Evolutionary conservation across 2,329 filamentous ascomycete species (phyloP).

Genomic region (Sclerotinia glacialis): DNA sequence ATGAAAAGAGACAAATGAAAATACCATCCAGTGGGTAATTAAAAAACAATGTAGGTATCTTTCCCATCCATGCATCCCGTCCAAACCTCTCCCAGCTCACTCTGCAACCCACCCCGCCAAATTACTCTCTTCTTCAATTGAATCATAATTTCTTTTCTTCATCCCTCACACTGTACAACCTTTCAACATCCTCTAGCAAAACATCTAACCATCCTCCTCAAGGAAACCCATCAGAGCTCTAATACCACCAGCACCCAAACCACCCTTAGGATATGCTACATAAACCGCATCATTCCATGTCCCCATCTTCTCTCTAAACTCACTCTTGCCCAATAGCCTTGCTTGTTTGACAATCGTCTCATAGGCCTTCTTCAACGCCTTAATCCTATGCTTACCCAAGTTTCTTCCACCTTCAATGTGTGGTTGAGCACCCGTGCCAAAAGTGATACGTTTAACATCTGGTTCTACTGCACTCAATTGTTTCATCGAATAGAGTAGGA

Average conservation of each 20-base stretch:
- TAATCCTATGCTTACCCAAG: constrained; percentile 74
- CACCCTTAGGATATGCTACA: constrained; percentile 85
- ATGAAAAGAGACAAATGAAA: neutral
- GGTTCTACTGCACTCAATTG: constrained; percentile 50
- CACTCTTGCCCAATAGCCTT: constrained; percentile 77
- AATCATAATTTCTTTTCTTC: neutral
- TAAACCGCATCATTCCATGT: constrained; percentile 80
- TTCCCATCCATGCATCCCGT: constrained; percentile 4
- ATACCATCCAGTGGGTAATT: neutral
- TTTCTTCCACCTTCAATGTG: constrained; percentile 78
- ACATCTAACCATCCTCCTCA: constrained; percentile 56
- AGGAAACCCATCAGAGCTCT: constrained; percentile 90
- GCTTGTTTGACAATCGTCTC: constrained; percentile 77
- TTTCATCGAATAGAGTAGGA: constrained; percentile 68
- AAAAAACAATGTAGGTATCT: constrained; percentile 16
- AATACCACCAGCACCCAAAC: constrained; percentile 76
- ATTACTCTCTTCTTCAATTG: neutral
- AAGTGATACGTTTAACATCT: constrained; percentile 70
- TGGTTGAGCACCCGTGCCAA: constrained; percentile 76
- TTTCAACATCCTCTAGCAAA: neutral
- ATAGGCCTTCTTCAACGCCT: constrained; percentile 80
- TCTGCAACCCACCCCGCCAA: neutral
- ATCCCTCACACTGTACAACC: neutral
- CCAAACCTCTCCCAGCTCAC: neutral
- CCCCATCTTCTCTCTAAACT: constrained; percentile 89